A percentile compares a stretch with the other conserved stretches of the same genome.
Conservation (phyloP, 2,329 filamentous ascomycete genomes). For the Colletotrichum truncatum region DNA sequence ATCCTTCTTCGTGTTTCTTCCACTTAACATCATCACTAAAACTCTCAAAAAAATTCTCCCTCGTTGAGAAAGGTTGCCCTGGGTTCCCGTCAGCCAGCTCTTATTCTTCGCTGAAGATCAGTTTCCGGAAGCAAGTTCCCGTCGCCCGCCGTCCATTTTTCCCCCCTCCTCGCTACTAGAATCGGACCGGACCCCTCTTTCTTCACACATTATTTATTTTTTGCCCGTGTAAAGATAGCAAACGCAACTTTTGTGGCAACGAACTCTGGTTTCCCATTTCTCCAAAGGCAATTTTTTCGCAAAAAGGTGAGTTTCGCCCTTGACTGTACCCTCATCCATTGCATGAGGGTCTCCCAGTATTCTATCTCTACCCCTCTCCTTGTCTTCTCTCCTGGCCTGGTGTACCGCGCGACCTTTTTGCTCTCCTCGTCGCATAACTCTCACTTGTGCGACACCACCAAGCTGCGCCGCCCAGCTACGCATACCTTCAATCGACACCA, state of each 20-base stretch:
- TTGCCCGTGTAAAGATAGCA: conserved; percentile 13
- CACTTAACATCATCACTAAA: conserved; percentile 24
- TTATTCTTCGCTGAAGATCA: not conserved
- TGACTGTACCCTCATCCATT: conserved; percentile 7
- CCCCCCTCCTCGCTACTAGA: conserved; percentile 8
- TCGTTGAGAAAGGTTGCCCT: not conserved
- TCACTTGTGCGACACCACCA: not conserved
- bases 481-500: not conserved
- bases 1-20: conserved; percentile 29
- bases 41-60: conserved; percentile 15
- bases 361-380: not conserved
- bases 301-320: conserved; percentile 26
- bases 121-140: not conserved
- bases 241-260: conserved; percentile 21
- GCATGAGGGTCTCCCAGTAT: not conserved
- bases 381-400: not conserved
- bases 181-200: conserved; percentile 23
- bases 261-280: conserved; percentile 3
- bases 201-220: conserved; percentile 27
- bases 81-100: not conserved
- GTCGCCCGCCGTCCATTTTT: not conserved
- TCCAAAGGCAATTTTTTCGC: conserved; percentile 20
- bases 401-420: not conserved
- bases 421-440: not conserved
- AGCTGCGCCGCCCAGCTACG: not conserved